Evolutionary conservation across 805 yeast genomes (phyloP).

Genomic region (Wickerhamomyces alni): DNA sequence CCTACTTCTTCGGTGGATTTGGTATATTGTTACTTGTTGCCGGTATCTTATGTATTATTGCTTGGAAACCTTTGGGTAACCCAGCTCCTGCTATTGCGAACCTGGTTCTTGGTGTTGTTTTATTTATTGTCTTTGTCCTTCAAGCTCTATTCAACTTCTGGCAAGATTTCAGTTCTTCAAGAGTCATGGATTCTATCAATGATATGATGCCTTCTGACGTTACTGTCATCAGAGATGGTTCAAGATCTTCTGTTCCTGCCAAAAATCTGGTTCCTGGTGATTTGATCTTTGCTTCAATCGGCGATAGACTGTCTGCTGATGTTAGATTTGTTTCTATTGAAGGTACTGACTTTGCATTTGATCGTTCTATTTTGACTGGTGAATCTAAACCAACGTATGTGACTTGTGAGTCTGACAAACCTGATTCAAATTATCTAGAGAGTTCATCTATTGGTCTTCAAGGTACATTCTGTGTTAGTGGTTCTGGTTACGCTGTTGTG

Average conservation of each 20-base stretch:
- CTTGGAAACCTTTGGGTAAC: conserved; percentile 43
- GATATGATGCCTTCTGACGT: conserved; percentile 36
- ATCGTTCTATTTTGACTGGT: conserved; percentile 43
- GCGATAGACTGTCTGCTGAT: conserved; percentile 43
- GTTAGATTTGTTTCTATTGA: conserved; percentile 31
- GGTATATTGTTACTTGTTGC: conserved; percentile 36
- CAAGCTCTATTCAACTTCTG: conserved; percentile 40
- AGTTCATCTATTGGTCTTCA: conserved; percentile 38
- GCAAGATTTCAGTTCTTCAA: conserved; percentile 42
- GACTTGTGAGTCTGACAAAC: conserved; percentile 21
- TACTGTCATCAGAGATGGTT: conserved; percentile 31
- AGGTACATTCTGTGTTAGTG: conserved; percentile 39
- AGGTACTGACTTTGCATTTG: conserved; percentile 36
- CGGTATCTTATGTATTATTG: conserved; percentile 35
- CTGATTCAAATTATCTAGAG: conserved; percentile 36
- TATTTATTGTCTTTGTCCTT: conserved; percentile 33
- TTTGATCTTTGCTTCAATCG: conserved; percentile 30
- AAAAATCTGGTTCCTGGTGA: conserved; percentile 40
- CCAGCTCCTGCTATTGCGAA: conserved; percentile 38
- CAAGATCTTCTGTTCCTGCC: conserved; percentile 23
- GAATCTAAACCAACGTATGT: conserved; percentile 38
- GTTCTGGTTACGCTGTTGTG: conserved; percentile 38
- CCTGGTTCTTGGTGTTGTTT: conserved; percentile 35
- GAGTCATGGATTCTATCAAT: conserved; percentile 42
- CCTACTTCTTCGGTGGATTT: conserved; percentile 44